A percentile compares a stretch with the other conserved stretches of the same genome.
Conservation (phyloP, 2,329 filamentous ascomycete genomes). For the Cadophora luteo-olivacea region DNA sequence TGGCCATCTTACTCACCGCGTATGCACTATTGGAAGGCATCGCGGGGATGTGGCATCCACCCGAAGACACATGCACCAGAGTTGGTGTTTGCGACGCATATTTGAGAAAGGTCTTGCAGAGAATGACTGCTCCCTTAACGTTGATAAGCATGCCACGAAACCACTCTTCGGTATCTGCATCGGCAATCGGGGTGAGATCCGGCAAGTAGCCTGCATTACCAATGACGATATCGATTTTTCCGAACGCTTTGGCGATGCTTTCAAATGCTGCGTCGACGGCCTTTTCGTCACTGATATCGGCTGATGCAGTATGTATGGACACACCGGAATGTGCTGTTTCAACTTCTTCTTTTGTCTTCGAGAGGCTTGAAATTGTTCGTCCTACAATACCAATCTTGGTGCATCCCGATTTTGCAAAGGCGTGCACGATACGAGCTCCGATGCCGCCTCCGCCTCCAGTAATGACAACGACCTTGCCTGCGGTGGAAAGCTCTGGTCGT, state of each 20-base stretch:
- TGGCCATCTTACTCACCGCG: conserved; percentile 53
- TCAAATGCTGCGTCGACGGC: conserved; percentile 20
- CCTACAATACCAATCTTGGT: conserved; percentile 42
- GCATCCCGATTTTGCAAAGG: conserved; percentile 35
- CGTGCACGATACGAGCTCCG: conserved; percentile 27
- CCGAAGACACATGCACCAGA: no score
- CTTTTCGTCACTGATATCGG: conserved; percentile 33
- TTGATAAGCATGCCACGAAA: conserved; percentile 27
- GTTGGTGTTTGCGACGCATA: no score
- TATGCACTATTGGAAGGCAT: no score
- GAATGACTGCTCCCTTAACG: conserved; percentile 28
- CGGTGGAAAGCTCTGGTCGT: conserved; percentile 23
- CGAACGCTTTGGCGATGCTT: conserved; percentile 1
- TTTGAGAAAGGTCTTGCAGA: no score
- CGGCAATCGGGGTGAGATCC: background rate
- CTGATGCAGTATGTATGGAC: conserved; percentile 36
- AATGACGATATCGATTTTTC: conserved; percentile 25
- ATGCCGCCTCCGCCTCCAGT: conserved; percentile 35
- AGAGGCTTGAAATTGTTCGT: conserved; percentile 25
- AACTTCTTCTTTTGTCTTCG: conserved; percentile 29
- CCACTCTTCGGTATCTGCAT: conserved; percentile 16
- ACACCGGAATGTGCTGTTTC: conserved; percentile 25
- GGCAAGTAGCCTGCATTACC: conserved; percentile 25
- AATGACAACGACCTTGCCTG: conserved; percentile 31
- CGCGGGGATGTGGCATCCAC: no score